phyloP scores from a whole-genome alignment of 2,329 filamentous ascomycete genomes.

The Alternaria postmessia region DNA sequence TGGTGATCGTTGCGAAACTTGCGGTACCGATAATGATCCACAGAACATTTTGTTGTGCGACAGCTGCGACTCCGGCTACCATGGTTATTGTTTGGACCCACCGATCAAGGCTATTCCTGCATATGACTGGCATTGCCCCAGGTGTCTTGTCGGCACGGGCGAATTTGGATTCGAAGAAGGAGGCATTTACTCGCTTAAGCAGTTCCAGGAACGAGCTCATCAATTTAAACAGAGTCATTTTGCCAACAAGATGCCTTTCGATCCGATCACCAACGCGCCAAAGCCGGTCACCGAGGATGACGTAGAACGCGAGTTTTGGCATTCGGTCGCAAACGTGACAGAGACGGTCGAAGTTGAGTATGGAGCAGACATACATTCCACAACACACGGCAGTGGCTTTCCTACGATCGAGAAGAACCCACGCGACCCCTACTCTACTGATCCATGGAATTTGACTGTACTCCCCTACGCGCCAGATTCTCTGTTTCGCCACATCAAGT shows the following conservation, averaged over 20 bases:
- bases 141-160: constrained; percentile 93
- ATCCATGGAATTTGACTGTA: constrained; percentile 96
- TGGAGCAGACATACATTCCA: constrained; percentile 96
- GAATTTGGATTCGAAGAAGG: constrained; percentile 98
- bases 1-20: constrained; percentile 82
- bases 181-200: constrained; percentile 90
- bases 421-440: constrained; percentile 82
- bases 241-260: constrained; percentile 85
- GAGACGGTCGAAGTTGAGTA: constrained; percentile 98
- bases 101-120: constrained; percentile 79
- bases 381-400: constrained; percentile 96
- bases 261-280: constrained; percentile 81
- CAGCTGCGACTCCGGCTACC: constrained; percentile 88
- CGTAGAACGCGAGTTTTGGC: constrained; percentile 96
- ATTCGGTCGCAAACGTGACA: constrained; percentile 89
- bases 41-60: constrained; percentile 82
- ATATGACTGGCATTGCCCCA: constrained; percentile 93
- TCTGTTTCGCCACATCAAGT: constrained; percentile 95
- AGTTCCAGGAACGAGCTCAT: constrained; percentile 95
- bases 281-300: constrained; percentile 91
- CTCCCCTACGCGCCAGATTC: constrained; percentile 90
- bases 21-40: constrained; percentile 78
- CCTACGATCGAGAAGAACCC: constrained; percentile 93
- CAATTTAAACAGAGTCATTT: constrained; percentile 97
- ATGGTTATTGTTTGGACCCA: constrained; percentile 88